phyloP scores from a whole-genome alignment of 805 yeast genomes.

The Ogataea henricii region DNA sequence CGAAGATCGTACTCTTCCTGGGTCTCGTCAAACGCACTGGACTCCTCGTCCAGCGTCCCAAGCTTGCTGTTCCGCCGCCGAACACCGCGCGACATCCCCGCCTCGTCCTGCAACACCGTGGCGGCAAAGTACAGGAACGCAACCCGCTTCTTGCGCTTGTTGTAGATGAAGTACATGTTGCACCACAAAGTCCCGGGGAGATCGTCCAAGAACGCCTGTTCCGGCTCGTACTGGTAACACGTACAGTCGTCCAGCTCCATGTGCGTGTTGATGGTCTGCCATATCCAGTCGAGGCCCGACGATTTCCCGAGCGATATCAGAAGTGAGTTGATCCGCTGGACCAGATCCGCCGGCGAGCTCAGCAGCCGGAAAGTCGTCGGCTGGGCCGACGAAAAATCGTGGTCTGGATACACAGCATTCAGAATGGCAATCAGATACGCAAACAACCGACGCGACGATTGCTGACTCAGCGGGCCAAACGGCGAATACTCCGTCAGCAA shows the following conservation, averaged over 20 bases:
- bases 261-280: conserved; percentile 85
- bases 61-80: conserved; percentile 36
- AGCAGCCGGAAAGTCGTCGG: conserved; percentile 75
- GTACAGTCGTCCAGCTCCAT: conserved; percentile 71
- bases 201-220: conserved; percentile 68
- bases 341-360: conserved; percentile 48
- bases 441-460: conserved; percentile 85
- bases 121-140: conserved; percentile 79
- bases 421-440: conserved; percentile 88
- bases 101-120: conserved; percentile 33
- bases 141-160: conserved; percentile 88
- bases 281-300: conserved; percentile 62
- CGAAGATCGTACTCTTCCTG: conserved; percentile 41
- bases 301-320: conserved; percentile 65
- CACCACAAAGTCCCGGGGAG: conserved; percentile 65
- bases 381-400: conserved; percentile 84
- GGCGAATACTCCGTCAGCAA: conserved; percentile 48
- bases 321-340: conserved; percentile 73
- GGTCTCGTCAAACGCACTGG: conserved; percentile 31
- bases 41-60: conserved; percentile 35
- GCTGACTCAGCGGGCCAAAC: conserved; percentile 87
- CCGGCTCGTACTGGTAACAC: conserved; percentile 63
- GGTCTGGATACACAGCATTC: conserved; percentile 93
- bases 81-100: conserved; percentile 31
- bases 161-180: conserved; percentile 87